Percentiles rank a stretch among this genome's conserved stretches.
Evolutionary conservation across 805 yeast genomes (phyloP).

Genomic region (Lachancea nothofagi): DNA sequence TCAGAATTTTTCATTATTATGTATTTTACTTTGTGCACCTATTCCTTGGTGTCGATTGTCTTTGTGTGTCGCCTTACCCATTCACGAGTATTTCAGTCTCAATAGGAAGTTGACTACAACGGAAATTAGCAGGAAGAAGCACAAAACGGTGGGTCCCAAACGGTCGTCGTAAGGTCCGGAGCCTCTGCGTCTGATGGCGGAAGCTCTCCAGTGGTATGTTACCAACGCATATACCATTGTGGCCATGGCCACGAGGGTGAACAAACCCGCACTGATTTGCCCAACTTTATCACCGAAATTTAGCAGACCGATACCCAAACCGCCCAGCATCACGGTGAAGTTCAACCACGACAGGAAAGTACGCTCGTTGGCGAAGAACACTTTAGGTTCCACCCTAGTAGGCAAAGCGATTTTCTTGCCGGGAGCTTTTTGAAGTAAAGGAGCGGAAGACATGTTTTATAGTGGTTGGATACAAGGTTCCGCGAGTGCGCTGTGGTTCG

Average conservation of each 20-base stretch:
- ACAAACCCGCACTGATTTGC: constrained; percentile 85
- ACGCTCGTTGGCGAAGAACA: constrained; percentile 97
- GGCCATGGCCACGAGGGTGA: constrained; percentile 94
- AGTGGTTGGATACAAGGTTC: not conserved
- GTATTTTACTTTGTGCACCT: not conserved
- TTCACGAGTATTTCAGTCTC: constrained; percentile 40
- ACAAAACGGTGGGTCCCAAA: constrained; percentile 95
- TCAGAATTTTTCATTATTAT: constrained; percentile 1
- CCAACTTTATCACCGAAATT: constrained; percentile 96
- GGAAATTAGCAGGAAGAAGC: constrained; percentile 87
- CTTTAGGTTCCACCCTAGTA: constrained; percentile 97
- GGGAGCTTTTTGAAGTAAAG: constrained; percentile 66
- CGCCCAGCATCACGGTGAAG: constrained; percentile 96
- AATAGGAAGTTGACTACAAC: constrained; percentile 88
- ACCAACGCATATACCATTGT: constrained; percentile 94
- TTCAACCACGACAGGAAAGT: constrained; percentile 97
- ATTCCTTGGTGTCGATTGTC: not conserved
- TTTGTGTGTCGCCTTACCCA: not conserved
- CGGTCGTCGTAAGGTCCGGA: constrained; percentile 99
- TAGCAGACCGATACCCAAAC: constrained; percentile 89
- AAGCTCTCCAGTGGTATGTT: constrained; percentile 99
- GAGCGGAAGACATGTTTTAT: constrained; percentile 53
- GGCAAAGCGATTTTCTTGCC: constrained; percentile 96
- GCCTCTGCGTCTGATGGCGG: constrained; percentile 95
- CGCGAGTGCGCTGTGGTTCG: not conserved